Evolutionary conservation across 306 rosid genomes (phyloP), one percentile per base, ranked within the genome.

Genomic region (Citrullus colocynthis): DNA sequence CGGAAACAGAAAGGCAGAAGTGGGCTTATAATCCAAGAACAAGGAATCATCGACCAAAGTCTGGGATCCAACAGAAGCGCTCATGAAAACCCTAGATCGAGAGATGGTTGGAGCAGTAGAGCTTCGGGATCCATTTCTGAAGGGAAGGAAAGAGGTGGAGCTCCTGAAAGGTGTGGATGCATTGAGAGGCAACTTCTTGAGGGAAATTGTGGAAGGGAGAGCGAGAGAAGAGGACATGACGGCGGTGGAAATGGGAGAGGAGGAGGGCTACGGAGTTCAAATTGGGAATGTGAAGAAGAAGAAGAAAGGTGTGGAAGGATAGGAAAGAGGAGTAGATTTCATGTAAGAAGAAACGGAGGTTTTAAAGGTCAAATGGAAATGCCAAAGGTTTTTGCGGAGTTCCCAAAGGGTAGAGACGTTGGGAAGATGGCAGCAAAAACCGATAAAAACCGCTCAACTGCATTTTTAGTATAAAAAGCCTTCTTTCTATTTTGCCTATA

Each of bases 1-100:
- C 37, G 99, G 99, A 84, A 96, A 96, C 76, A 96, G 87, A 81
- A 96, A 96, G 11, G 98, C 93, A 54, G 34, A 83, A 84, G 80
- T 83, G 81, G 95, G 89, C 76, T 83, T 91, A 83, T 88, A 96
- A 82, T 92, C 98, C 18, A 86, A 78, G 83, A 96, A 88, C 78
- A 87, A 82, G 56, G 86, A 80, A 41, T 92, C 90, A 44, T 70
- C 79, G 1, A 84, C 79, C 28, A 87, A 57, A 9, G 89, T 4
- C 81, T 88, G 92, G 59, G 97, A 92, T 87, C 95, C 92, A 30
- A 86, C 80, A 17, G 99, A 87, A 56, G 82, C 83, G 85, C 83
- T 86, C 88, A 88, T 89, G 82, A 51, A 86, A 89, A 92, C 82
- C 89, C 98, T 91, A 81, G 93, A 91, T 86, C 89, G 93, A 57